Percentiles rank a stretch among this genome's conserved stretches.
Evolutionary conservation across 2,329 filamentous ascomycete species (phyloP).

Genomic region (Parastagonospora nodorum): DNA sequence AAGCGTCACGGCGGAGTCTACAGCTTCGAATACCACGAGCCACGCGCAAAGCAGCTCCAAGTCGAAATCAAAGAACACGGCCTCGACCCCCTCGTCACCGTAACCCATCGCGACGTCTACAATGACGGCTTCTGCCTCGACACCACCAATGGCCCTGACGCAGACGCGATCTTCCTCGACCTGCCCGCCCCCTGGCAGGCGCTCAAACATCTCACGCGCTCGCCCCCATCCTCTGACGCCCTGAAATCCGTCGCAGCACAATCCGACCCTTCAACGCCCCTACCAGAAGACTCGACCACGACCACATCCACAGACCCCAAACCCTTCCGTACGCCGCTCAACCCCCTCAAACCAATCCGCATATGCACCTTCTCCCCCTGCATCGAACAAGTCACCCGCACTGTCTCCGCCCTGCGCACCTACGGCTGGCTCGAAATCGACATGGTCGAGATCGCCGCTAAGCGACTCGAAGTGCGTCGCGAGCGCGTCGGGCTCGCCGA

Average conservation of each 20-base stretch:
- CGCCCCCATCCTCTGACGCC: constrained; percentile 34
- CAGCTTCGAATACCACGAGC: constrained; percentile 81
- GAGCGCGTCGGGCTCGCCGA: constrained; percentile 77
- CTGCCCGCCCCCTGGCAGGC: constrained; percentile 82
- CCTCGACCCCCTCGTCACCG: constrained; percentile 67
- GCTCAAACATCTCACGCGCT: constrained; percentile 72
- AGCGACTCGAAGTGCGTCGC: constrained; percentile 78
- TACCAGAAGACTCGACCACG: constrained; percentile 13
- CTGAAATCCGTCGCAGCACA: constrained; percentile 25
- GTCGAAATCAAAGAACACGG: constrained; percentile 72
- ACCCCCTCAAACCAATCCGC: constrained; percentile 72
- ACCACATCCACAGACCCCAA: constrained; percentile 7
- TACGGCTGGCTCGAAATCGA: constrained; percentile 89
- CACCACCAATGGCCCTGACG: constrained; percentile 44
- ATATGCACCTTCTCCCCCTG: constrained; percentile 96
- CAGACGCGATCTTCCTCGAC: constrained; percentile 77
- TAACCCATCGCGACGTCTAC: constrained; percentile 82
- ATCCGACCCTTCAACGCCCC: constrained; percentile 51
- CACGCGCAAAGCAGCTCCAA: constrained; percentile 70
- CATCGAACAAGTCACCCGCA: constrained; percentile 92
- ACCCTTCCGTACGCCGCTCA: constrained; percentile 60
- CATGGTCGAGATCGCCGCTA: constrained; percentile 88
- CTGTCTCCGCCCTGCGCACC: constrained; percentile 77
- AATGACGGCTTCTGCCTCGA: constrained; percentile 70
- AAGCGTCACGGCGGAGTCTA: constrained; percentile 68